Percentiles rank a stretch among this genome's conserved stretches.
Evolutionary conservation across 108 stramenopile species (phyloP).

Genomic region (Skeletonema menzelii): DNA sequence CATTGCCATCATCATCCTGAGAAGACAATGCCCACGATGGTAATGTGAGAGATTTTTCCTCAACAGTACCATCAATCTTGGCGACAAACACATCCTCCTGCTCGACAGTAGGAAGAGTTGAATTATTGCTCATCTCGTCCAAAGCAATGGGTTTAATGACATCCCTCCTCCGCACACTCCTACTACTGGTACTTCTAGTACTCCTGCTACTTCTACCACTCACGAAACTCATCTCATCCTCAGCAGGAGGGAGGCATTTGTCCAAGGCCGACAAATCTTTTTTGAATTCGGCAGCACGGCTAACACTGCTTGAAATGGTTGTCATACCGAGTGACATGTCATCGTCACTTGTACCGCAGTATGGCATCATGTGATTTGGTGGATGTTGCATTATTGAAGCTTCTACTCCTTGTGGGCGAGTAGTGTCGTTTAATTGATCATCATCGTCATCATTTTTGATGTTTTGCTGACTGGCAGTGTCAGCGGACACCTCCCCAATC

Average conservation of each 20-base stretch:
- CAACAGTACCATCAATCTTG: neutral
- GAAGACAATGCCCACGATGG: neutral
- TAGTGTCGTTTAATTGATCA: neutral
- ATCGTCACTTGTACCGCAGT: neutral
- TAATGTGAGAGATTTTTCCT: neutral
- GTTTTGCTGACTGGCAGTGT: neutral
- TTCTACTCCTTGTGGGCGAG: neutral
- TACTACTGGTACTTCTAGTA: neutral
- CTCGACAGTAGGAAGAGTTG: slow-evolving; percentile 2
- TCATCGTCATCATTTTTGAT: neutral
- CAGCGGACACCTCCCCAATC: neutral
- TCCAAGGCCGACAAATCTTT: neutral
- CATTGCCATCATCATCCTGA: neutral
- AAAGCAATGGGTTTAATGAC: slow-evolving; percentile 13
- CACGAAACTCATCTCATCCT: neutral
- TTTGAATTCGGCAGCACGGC: neutral
- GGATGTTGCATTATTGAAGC: no score
- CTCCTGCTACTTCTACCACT: neutral
- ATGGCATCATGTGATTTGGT: neutral
- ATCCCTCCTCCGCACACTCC: slow-evolving; percentile 9
- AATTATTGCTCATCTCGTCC: neutral
- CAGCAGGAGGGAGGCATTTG: neutral
- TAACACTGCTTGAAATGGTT: neutral
- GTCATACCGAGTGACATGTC: neutral
- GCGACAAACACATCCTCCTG: neutral